Base-by-base conservation (phyloP, 2,329 filamentous ascomycete genomes). In the Aspergillus sclerotialis region DNA sequence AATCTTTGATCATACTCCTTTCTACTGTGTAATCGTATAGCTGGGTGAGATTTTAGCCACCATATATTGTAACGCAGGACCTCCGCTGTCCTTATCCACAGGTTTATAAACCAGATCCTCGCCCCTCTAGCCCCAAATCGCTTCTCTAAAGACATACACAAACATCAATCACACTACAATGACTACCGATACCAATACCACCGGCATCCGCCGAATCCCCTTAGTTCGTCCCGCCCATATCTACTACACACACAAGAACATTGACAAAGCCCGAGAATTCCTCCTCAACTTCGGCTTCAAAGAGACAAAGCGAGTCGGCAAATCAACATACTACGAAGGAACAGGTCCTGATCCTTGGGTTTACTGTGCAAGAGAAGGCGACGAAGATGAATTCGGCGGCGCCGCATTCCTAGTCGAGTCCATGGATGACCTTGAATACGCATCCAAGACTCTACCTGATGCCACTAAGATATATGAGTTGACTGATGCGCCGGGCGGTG, bases 401-500 rank as follows among this genome's bases (percentile, higher is more conserved):
- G 39, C 36, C 1, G 35, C 43, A 5, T 46, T 44, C 23, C 34
- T 38, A 3, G 41, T 44, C 10, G 41, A 42, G 14, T 32, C 39
- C 4, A 23, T 28, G 11, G 30, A 33, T 5, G 42, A 44, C 17
- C 35, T 46, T 9, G 35, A 42, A 27, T 32, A 32, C 30, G 38
- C 34, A 4, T 35, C 30, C 2, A 29, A 36, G 30, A 19, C 18
- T 4, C 26, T 39, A 10, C 33, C 33, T 3, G 26, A 18, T 13
- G 30, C 37, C 4, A 33, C 16, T 28, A 7, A 27, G 7, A 28
- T 39, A 1, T 36, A 36, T 17, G 19, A 32, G 4, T 17, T 37
- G 30, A 18, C 2, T 8, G 40, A 59, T 21, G 53, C 56, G n/a
- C 60, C 60, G 2, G 60, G 60, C 7, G 58, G 58, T 25, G 59